phyloP scores from a whole-genome alignment of 768 basidiomycete species.

The Tephrocybe sp. region DNA sequence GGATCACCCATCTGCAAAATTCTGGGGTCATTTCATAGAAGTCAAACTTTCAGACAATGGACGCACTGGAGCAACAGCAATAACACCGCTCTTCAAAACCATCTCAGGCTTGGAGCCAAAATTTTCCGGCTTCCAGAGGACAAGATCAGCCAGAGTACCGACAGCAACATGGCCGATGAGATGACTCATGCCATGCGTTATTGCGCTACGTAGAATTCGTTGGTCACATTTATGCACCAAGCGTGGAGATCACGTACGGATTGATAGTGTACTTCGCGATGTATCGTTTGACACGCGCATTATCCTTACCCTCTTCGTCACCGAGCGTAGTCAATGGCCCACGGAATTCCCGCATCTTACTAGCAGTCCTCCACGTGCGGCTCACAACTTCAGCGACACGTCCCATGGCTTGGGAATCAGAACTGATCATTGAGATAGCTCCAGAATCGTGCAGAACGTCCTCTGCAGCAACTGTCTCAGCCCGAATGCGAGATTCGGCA shows the following conservation, averaged over 20 bases:
- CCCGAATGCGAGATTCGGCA: slow-evolving; percentile 95
- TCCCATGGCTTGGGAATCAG: slow-evolving; percentile 98
- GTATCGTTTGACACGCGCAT: slow-evolving; percentile 92
- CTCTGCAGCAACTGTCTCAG: slow-evolving; percentile 96
- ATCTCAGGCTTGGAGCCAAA: slow-evolving; percentile 93
- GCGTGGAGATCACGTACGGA: slow-evolving; percentile 59
- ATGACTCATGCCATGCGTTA: slow-evolving; percentile 91
- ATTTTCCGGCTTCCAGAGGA: slow-evolving; percentile 92
- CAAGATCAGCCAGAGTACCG: slow-evolving; percentile 89
- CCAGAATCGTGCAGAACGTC: slow-evolving; percentile 92
- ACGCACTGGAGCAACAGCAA: slow-evolving; percentile 83
- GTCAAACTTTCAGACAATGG: neutral
- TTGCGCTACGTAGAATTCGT: slow-evolving; percentile 55
- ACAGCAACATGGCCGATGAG: slow-evolving; percentile 81
- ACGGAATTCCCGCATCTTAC: slow-evolving; percentile 82
- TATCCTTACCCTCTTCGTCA: slow-evolving; percentile 73
- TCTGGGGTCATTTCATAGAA: neutral
- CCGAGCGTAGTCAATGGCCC: slow-evolving; percentile 75
- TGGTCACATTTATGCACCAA: neutral
- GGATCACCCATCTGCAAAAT: slow-evolving; percentile 86
- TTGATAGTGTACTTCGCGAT: slow-evolving; percentile 97
- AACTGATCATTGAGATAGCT: slow-evolving; percentile 95
- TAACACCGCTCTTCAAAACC: slow-evolving; percentile 94
- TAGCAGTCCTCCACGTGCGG: slow-evolving; percentile 95
- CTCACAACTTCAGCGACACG: slow-evolving; percentile 93